phyloP scores from a whole-genome alignment of 768 basidiomycete genomes.

The Lactifluus piperatus region DNA sequence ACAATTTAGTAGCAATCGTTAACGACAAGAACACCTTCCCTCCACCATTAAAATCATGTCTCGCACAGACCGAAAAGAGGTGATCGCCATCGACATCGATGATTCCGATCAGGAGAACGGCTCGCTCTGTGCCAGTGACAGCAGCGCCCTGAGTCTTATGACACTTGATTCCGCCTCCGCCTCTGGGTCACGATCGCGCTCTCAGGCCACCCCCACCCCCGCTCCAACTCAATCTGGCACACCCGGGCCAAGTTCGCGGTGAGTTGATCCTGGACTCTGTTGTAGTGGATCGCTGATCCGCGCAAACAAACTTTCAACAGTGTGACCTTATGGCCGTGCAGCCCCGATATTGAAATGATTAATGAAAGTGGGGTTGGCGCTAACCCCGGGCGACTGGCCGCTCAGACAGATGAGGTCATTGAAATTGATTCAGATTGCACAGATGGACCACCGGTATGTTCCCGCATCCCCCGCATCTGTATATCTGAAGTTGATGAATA shows the following conservation, averaged over 20 bases:
- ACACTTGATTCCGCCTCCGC: neutral
- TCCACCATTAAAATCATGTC: neutral
- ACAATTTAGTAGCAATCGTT: neutral
- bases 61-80: neutral
- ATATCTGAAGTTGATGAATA: neutral
- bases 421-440: neutral
- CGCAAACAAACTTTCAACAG: neutral
- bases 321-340: neutral
- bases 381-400: neutral
- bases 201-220: too few relatives aligned
- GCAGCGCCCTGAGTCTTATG: neutral
- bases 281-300: neutral
- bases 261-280: too few relatives aligned
- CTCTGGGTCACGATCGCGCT: neutral
- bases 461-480: neutral
- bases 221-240: neutral
- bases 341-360: neutral
- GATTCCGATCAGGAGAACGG: conserved; percentile 2
- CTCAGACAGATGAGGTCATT: neutral
- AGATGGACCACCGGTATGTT: neutral
- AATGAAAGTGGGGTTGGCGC: neutral
- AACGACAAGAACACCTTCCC: neutral
- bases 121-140: neutral
- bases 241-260: neutral
- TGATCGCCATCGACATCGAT: neutral